Conservation (phyloP, 805 yeast genomes). For the Sungouiozyma ichnusensis region DNA sequence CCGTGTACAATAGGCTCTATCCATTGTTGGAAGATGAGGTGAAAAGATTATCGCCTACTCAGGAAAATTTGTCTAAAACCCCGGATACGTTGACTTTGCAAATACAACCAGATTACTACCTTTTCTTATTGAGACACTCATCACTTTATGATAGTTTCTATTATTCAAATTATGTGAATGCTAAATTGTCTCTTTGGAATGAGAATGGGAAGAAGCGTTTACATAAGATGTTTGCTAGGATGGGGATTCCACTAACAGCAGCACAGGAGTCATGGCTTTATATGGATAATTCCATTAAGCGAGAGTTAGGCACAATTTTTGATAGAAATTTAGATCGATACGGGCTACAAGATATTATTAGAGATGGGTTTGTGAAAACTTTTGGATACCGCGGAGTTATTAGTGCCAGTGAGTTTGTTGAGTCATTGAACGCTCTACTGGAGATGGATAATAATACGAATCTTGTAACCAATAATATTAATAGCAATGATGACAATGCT, state of each 20-base stretch:
- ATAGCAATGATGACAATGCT: conserved; percentile 23
- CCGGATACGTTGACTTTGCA: conserved; percentile 40
- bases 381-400: conserved; percentile 82
- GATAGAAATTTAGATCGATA: conserved; percentile 59
- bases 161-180: conserved; percentile 84
- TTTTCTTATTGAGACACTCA: conserved; percentile 86
- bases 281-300: conserved; percentile 71
- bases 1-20: conserved; percentile 57
- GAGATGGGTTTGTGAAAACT: conserved; percentile 79
- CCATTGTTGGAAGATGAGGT: conserved; percentile 81
- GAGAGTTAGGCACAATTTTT: conserved; percentile 59
- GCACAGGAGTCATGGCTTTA: conserved; percentile 91
- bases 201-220: conserved; percentile 81
- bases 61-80: conserved; percentile 26
- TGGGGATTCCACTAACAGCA: conserved; percentile 87
- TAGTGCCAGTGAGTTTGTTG: conserved; percentile 89
- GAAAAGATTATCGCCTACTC: conserved; percentile 45
- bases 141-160: conserved; percentile 81
- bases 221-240: conserved; percentile 86
- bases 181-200: conserved; percentile 80
- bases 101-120: conserved; percentile 73
- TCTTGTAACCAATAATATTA: conserved; percentile 20
- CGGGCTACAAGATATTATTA: conserved; percentile 71
- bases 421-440: conserved; percentile 72
- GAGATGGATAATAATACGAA: conserved; percentile 39